Conservation (phyloP, 2,329 filamentous ascomycete species). For the Cladobotryum protrusum region DNA sequence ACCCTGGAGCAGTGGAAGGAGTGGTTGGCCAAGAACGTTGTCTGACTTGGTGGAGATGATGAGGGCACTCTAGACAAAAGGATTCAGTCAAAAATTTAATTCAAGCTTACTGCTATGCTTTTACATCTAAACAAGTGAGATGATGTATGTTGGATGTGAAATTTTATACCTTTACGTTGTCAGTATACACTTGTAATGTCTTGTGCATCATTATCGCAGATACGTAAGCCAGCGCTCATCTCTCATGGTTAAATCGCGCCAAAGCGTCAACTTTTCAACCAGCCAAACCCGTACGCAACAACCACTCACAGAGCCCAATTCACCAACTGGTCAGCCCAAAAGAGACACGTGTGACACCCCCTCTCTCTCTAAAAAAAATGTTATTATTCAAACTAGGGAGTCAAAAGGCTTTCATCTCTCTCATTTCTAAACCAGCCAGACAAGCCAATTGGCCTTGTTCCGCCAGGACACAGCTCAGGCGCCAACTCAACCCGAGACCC, state of each 20-base stretch:
- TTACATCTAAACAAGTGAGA: too few species aligned
- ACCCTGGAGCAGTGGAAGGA: slow-evolving; percentile 75
- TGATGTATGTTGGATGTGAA: too few species aligned
- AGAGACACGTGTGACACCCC: too few species aligned
- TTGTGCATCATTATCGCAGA: slow-evolving; percentile 7
- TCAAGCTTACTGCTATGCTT: too few species aligned
- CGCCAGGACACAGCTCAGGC: neutral
- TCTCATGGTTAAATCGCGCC: neutral
- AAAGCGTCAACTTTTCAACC: neutral
- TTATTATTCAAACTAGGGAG: slow-evolving; percentile 1
- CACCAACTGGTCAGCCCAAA: neutral
- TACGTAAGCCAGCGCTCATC: neutral
- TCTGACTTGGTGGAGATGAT: slow-evolving; percentile 21
- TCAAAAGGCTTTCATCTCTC: neutral
- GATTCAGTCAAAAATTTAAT: too few species aligned
- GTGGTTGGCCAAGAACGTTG: slow-evolving; percentile 60
- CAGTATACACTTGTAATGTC: neutral
- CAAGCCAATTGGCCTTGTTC: neutral
- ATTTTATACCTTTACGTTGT: too few species aligned
- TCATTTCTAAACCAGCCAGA: neutral
- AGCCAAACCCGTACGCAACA: too few species aligned
- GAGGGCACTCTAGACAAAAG: too few species aligned
- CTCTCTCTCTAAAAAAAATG: slow-evolving; percentile 7
- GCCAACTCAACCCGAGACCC: slow-evolving; percentile 15
- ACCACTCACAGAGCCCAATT: neutral